Evolutionary conservation across 108 stramenopile genomes (phyloP), one percentile per base, ranked within the genome.

Genomic region (Seminavis robusta): DNA sequence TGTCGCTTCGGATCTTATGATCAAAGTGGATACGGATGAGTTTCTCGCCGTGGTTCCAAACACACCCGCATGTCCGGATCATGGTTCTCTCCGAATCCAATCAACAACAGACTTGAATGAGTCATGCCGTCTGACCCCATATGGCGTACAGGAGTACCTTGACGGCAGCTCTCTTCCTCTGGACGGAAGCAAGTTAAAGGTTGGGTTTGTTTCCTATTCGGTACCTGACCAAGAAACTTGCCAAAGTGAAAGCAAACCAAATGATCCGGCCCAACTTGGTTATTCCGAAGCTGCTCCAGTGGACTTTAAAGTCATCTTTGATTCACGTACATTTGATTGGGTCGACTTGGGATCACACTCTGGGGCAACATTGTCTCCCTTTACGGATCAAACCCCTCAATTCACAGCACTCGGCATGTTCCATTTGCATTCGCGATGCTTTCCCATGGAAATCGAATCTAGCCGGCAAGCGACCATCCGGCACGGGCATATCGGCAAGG

Each of bases 21-120:
- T 53, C 15, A 53, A 63, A 23, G 15, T 63, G 39, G 62, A 63
- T 32, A 41, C 48, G 9, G 62, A 63, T 30, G 62, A 63, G 15
- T 63, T 53, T 33, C 33, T 63, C 1, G 37, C 37, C 31, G 52
- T 41, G 17, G 21, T 17, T 21, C 38, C 52, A 3, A n/a, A 52
- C n/a, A 30, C 4, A 6, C 4, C 50, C 7, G n/a, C n/a, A n/a
- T n/a, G n/a, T n/a, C n/a, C n/a, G n/a, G n/a, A n/a, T n/a, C n/a
- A n/a, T n/a, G n/a, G n/a, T n/a, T n/a, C n/a, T n/a, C n/a, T n/a
- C n/a, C n/a, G n/a, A n/a, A n/a, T n/a, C n/a, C n/a, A n/a, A n/a
- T n/a, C n/a, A n/a, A n/a, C n/a, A n/a, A n/a, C n/a, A n/a, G n/a
- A 49, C 25, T 28, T 21, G 28, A 27, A n/a, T 32, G 2, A 29